These are phyloP conservation scores for Scutellaria galericulata DNA, from an alignment of 257 asterid species.

Conservation along the genomic window DNA sequence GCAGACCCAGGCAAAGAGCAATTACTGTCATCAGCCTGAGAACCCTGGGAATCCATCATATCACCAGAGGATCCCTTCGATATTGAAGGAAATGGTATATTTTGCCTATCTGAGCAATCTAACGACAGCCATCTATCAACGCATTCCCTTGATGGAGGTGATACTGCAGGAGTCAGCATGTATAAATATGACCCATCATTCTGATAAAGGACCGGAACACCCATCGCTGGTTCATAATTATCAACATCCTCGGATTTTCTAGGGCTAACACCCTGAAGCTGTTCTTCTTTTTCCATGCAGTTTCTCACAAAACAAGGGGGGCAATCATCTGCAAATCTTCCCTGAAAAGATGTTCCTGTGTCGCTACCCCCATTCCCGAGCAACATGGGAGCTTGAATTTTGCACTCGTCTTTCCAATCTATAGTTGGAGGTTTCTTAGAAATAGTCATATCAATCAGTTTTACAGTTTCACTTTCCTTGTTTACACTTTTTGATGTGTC, in stretches of 20 bases:
- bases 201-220: conserved; percentile 74
- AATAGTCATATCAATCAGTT: conserved; percentile 60
- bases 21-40: conserved; percentile 48
- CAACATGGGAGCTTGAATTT: conserved; percentile 31
- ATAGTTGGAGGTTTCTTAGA: conserved; percentile 64
- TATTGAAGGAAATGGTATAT: conserved; percentile 39
- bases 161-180: conserved; percentile 71
- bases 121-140: conserved; percentile 65
- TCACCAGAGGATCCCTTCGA: conserved; percentile 41
- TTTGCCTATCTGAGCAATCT: conserved; percentile 40
- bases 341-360: conserved; percentile 34
- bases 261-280: conserved; percentile 36
- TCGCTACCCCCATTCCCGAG: conserved; percentile 31
- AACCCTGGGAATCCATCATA: conserved; percentile 51
- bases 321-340: conserved; percentile 43
- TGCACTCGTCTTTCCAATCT: conserved; percentile 53
- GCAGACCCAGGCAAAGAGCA: conserved; percentile 45
- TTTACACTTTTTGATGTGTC: conserved; percentile 34
- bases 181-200: conserved; percentile 82
- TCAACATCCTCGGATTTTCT: conserved; percentile 34
- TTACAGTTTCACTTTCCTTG: conserved; percentile 44
- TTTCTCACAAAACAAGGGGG: conserved; percentile 63
- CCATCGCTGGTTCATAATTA: conserved; percentile 51
- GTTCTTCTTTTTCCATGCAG: conserved; percentile 39
- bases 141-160: conserved; percentile 74